phyloP scores from a whole-genome alignment of 1,284 basidiomycete genomes.

The Hypsizygus ulmarius region DNA sequence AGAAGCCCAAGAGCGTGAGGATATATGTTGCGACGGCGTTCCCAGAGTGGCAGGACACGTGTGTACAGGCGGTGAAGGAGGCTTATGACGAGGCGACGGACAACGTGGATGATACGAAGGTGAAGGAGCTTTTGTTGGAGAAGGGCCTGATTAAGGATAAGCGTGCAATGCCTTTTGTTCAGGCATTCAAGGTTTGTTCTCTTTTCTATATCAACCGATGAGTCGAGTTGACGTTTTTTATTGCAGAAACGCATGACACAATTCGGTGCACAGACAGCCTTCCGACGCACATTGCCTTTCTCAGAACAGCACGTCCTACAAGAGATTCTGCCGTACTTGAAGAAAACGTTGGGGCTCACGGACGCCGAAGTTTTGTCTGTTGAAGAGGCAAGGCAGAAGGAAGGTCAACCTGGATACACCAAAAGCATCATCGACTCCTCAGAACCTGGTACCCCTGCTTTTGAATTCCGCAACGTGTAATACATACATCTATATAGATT shows the following conservation, averaged over 20 bases:
- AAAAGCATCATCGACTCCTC: conserved; percentile 75
- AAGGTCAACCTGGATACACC: conserved; percentile 57
- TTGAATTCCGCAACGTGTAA: conserved; percentile 77
- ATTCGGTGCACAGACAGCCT: conserved; percentile 77
- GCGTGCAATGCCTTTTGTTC: conserved; percentile 93
- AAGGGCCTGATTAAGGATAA: conserved; percentile 95
- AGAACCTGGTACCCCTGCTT: conserved; percentile 85
- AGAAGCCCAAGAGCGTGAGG: conserved; percentile 81
- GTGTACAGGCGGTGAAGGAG: conserved; percentile 75
- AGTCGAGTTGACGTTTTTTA: not conserved
- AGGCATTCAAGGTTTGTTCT: conserved; percentile 76
- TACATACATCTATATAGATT: not conserved
- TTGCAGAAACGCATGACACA: conserved; percentile 79
- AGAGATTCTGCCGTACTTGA: conserved; percentile 80
- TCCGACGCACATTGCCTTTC: conserved; percentile 87
- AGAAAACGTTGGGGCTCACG: conserved; percentile 76
- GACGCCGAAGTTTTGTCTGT: conserved; percentile 70
- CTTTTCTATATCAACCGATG: conserved; percentile 3
- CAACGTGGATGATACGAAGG: conserved; percentile 81
- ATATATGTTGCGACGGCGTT: conserved; percentile 90
- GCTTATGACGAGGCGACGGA: conserved; percentile 61
- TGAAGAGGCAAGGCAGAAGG: conserved; percentile 65
- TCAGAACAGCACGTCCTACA: conserved; percentile 78
- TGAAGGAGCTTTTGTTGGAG: conserved; percentile 68
- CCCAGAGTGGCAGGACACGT: conserved; percentile 91